These are phyloP conservation scores for Komagataella populi DNA, from an alignment of 805 yeast genomes.

Conservation along the genomic window DNA sequence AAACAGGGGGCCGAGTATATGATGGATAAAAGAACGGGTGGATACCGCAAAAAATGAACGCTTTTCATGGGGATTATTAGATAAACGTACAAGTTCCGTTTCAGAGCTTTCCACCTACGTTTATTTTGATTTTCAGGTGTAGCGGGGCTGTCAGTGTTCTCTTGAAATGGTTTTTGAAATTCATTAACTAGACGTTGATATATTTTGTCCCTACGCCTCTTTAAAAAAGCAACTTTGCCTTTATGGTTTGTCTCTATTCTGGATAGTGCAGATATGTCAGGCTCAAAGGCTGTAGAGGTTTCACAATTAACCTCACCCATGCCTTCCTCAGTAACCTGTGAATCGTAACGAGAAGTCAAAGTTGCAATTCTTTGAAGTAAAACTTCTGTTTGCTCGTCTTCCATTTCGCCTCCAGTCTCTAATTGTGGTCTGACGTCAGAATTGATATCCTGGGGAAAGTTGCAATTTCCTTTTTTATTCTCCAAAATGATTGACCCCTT, in stretches of 20 bases:
- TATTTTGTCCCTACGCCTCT: background rate
- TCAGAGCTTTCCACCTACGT: background rate
- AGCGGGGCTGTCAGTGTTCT: background rate
- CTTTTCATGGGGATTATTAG: conserved; percentile 49
- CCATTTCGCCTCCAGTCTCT: conserved; percentile 8
- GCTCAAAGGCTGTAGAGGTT: background rate
- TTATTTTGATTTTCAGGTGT: background rate
- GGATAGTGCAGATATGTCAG: background rate
- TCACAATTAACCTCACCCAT: background rate
- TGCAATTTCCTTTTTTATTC: conserved; percentile 11
- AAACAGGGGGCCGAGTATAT: conserved; percentile 60
- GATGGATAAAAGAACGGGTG: conserved; percentile 61
- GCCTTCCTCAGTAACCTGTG: background rate
- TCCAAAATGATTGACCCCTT: conserved; percentile 1
- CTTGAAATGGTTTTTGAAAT: background rate
- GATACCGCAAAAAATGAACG: conserved; percentile 45
- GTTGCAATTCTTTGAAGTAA: background rate
- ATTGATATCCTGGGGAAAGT: background rate
- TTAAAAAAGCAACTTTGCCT: background rate
- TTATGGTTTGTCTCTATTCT: background rate
- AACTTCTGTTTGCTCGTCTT: conserved; percentile 9
- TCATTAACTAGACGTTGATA: background rate
- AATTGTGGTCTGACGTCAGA: conserved; percentile 7
- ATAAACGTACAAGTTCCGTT: conserved; percentile 25
- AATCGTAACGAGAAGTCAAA: background rate